phyloP scores from a whole-genome alignment of 352 stramenopile genomes.

The Pythium folliculosum region DNA sequence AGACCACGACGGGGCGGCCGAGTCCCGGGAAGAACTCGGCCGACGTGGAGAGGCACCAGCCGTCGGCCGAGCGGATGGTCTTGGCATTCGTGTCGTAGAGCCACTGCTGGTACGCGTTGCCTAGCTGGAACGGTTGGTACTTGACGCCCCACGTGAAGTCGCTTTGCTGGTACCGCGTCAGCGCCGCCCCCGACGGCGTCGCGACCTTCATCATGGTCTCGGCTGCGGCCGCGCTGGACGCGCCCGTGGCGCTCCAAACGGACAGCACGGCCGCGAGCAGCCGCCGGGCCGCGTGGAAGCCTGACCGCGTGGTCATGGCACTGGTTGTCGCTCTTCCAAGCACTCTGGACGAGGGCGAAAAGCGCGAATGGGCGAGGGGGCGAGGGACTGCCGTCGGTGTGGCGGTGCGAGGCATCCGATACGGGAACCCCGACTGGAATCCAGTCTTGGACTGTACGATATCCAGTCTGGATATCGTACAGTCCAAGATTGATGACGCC shows the following conservation, averaged over 20 bases:
- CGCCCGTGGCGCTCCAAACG: no score
- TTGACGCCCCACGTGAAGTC: constrained; percentile 1
- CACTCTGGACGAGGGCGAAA: background rate
- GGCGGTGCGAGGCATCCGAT: no score
- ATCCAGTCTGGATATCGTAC: no score
- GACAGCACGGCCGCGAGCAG: background rate
- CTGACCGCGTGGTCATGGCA: no score
- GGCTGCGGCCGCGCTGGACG: no score
- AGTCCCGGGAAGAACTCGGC: background rate
- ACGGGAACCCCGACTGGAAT: no score
- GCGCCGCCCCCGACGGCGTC: background rate
- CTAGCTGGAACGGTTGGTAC: background rate
- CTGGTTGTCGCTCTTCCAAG: no score
- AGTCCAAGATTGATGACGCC: no score
- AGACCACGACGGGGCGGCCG: background rate
- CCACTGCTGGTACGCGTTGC: background rate
- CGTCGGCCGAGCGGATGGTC: background rate
- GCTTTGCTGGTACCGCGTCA: background rate
- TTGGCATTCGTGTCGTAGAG: background rate
- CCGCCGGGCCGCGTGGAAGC: no score
- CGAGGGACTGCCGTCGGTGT: no score
- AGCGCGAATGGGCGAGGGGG: background rate
- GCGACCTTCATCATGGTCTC: background rate
- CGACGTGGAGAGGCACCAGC: background rate
- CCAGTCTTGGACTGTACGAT: no score